Conservation (phyloP, 495 filamentous ascomycete species). For the Xylaria cubensis region DNA sequence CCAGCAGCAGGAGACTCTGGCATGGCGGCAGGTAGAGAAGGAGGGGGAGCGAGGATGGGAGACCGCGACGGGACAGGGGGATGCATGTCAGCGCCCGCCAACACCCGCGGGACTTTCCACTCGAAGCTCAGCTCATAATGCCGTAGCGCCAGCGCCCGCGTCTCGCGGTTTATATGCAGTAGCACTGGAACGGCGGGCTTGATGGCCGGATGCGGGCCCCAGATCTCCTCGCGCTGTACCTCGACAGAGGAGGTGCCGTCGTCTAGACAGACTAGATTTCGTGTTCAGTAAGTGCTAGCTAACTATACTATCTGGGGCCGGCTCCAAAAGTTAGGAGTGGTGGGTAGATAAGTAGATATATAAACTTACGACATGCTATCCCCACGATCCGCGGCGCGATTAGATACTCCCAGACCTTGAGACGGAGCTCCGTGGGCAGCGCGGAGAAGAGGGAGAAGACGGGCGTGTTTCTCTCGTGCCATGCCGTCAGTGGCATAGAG, state of each 20-base stretch:
- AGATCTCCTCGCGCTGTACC: slow-evolving; percentile 10
- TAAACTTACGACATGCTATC: slow-evolving; percentile 38
- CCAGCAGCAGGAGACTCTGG: not conserved
- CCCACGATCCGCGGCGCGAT: slow-evolving; percentile 48
- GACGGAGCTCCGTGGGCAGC: slow-evolving; percentile 55
- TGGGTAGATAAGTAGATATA: not conserved
- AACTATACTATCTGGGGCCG: too few species aligned
- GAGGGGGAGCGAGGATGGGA: not conserved
- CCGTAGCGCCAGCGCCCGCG: slow-evolving; percentile 47
- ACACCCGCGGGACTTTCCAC: slow-evolving; percentile 45
- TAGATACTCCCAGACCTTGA: slow-evolving; percentile 52
- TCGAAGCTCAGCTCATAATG: slow-evolving; percentile 53
- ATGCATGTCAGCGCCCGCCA: slow-evolving; percentile 26
- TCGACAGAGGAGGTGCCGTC: slow-evolving; percentile 7
- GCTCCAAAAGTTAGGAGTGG: not conserved
- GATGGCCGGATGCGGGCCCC: slow-evolving; percentile 14
- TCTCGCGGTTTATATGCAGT: slow-evolving; percentile 48
- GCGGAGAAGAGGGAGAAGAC: slow-evolving; percentile 46
- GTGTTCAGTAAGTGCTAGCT: not conserved
- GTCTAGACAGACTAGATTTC: slow-evolving; percentile 1
- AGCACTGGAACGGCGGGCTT: slow-evolving; percentile 43
- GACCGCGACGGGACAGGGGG: not conserved
- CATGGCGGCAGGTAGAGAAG: not conserved
- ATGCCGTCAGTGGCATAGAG: slow-evolving; percentile 25
- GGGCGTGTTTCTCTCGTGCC: slow-evolving; percentile 25